Base-by-base conservation (phyloP, 176 grass and related monocot genomes). In the Zoysia pacifica region DNA sequence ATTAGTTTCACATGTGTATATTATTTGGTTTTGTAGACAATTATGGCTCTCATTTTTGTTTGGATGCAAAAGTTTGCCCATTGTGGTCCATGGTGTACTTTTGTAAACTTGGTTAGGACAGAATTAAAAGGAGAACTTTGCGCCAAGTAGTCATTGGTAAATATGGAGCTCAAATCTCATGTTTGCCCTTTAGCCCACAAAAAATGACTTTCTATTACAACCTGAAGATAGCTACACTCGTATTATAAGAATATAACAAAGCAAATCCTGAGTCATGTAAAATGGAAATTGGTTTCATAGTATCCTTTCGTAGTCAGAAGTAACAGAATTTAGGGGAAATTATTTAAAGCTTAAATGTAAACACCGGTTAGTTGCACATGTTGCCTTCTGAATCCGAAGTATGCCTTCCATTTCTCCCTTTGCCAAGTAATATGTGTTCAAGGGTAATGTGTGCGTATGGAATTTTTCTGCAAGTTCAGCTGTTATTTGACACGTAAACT, bases 81-180 rank as follows among this genome's bases (percentile, higher is more conserved):
- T 28, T 28, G n/a, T 11, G 5, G 37, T 18, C 14, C 2, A 5
- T 62, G 59, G 35, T 42, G 61, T 67, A 58, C 62, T 83, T 78
- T 16, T 61, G 7, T 74, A 39, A 46, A 67, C 47, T 63, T 81
- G 15, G n/a, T n/a, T 47, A 75, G 68, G 28, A 59, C 47, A 74
- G 18, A 74, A 50, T 19, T 79, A 64, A 44, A 82, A 60, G 52
- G 49, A 81, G n/a, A 78, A n/a, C 2, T 74, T 59, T 73, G 67
- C 3, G 20, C 47, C 15, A 74, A 62, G 39, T 67, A 79, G 7
- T 7, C 40, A 61, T 28, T 74, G 48, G 39, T 75, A 48, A n/a
- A 19, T 61, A 59, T 38, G 64, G 49, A 62, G 70, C 15, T 7
- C 15, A 36, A 14, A 5, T 73, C 65, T 37, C 50, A 20, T 69